Evolutionary conservation across 768 basidiomycete species (phyloP).

Genomic region (Tylopilus cervinicoccineus): DNA sequence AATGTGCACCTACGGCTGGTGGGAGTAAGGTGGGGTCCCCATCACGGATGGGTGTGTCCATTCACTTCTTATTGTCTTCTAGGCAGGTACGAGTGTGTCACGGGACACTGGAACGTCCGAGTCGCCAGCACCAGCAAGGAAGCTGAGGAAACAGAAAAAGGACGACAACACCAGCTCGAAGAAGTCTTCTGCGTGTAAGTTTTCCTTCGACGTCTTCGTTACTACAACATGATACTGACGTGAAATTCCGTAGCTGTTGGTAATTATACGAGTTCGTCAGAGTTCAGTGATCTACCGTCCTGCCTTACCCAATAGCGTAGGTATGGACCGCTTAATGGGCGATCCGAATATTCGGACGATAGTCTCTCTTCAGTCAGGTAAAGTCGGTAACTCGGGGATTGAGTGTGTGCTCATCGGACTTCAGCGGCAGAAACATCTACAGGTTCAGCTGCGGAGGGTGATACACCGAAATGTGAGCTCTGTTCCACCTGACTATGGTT

Average conservation of each 20-base stretch:
- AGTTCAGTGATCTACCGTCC: not conserved
- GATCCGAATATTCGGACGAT: not conserved
- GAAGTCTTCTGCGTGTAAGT: constrained; percentile 15
- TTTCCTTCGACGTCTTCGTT: not conserved
- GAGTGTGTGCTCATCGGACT: constrained; percentile 2
- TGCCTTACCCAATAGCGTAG: constrained; percentile 4
- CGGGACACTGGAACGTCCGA: not conserved
- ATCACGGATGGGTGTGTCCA: not conserved
- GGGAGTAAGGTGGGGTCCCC: constrained; percentile 11
- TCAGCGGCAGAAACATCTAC: not conserved
- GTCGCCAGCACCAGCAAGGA: constrained; percentile 1
- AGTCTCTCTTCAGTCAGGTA: constrained; percentile 10
- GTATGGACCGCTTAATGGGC: not conserved
- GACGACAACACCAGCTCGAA: not conserved
- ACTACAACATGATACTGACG: not conserved
- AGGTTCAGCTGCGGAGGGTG: not conserved
- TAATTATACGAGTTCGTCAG: not conserved
- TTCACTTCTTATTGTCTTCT: constrained; percentile 3
- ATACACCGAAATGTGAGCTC: constrained; percentile 9
- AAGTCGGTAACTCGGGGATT: not conserved
- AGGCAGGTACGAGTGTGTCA: constrained; percentile 6
- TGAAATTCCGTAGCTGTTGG: constrained; percentile 6
- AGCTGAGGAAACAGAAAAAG: constrained; percentile 6
- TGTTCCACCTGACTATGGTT: not conserved
- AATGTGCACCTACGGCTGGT: not conserved